phyloP scores from a whole-genome alignment of 2,329 filamentous ascomycete genomes.

The Septoria linicola region DNA sequence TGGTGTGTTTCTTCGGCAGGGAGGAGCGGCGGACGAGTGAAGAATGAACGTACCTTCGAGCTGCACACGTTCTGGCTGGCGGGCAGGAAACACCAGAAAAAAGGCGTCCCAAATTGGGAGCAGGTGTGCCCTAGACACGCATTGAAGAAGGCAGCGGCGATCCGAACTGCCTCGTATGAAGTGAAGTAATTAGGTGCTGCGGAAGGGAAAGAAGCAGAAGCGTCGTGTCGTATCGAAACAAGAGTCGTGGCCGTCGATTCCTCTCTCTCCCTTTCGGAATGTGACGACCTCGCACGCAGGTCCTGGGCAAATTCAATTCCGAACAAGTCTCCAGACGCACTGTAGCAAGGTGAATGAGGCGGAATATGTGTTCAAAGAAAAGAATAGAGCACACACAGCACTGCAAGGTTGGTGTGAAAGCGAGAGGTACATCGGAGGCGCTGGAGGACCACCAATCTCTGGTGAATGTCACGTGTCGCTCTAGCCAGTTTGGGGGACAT shows the following conservation, averaged over 20 bases:
- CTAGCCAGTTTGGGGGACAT: too few relatives aligned
- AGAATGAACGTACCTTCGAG: constrained; percentile 5
- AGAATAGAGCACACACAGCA: background rate
- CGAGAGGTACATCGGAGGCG: too few relatives aligned
- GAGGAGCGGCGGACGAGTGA: background rate
- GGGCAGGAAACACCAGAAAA: background rate
- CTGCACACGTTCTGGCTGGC: background rate
- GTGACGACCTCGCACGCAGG: background rate
- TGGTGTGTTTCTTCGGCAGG: background rate
- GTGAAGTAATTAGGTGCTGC: background rate
- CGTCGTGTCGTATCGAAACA: too few relatives aligned
- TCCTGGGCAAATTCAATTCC: background rate
- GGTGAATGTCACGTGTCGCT: too few relatives aligned
- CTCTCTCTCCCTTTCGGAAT: background rate
- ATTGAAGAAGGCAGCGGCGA: constrained; percentile 6
- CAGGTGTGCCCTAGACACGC: too few relatives aligned
- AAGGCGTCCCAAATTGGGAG: constrained; percentile 4
- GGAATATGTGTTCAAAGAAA: constrained; percentile 1
- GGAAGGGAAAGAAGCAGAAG: background rate
- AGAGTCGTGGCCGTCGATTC: too few relatives aligned
- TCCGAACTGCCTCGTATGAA: background rate
- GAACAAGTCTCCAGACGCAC: background rate
- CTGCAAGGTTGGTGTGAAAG: background rate
- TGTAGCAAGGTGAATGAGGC: background rate
- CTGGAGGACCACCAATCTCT: too few relatives aligned